Evolutionary conservation across 495 filamentous ascomycete species (phyloP).

Genomic region (Podospora didyma): DNA sequence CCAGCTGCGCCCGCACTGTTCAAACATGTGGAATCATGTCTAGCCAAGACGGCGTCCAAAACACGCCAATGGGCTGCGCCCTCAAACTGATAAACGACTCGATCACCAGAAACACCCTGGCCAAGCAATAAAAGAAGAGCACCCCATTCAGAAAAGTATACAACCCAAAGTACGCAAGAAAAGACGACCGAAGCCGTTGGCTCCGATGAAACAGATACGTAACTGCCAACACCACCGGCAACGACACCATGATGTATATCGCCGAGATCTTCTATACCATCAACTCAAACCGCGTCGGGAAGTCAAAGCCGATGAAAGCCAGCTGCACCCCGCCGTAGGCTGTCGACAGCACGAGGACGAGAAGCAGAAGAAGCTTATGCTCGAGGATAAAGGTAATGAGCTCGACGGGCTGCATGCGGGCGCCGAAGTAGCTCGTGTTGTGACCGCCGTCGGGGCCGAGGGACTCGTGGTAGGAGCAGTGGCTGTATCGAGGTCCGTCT

Average conservation of each 20-base stretch:
- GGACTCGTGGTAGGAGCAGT: too few relatives aligned
- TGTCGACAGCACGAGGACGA: neutral
- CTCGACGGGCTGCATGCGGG: neutral
- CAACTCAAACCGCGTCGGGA: slow-evolving; percentile 3
- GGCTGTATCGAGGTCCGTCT: too few relatives aligned
- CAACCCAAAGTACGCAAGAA: too few relatives aligned
- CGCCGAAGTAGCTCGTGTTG: neutral
- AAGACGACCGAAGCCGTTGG: neutral
- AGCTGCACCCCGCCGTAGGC: neutral
- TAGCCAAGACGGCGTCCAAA: slow-evolving; percentile 13
- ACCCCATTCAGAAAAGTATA: neutral
- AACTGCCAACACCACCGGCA: neutral
- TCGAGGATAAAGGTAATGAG: neutral
- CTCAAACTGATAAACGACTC: slow-evolving; percentile 9
- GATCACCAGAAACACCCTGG: slow-evolving; percentile 5
- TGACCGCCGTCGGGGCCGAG: too few relatives aligned
- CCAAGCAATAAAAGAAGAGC: neutral
- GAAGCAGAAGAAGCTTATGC: neutral
- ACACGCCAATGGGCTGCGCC: slow-evolving; percentile 8
- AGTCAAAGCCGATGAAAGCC: neutral
- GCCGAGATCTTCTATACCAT: slow-evolving; percentile 3
- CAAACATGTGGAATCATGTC: slow-evolving; percentile 18
- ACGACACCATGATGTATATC: neutral
- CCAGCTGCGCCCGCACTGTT: too few relatives aligned
- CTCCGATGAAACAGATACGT: neutral